phyloP scores from a whole-genome alignment of 352 stramenopile species.

The Globisporangium abappressorium region DNA sequence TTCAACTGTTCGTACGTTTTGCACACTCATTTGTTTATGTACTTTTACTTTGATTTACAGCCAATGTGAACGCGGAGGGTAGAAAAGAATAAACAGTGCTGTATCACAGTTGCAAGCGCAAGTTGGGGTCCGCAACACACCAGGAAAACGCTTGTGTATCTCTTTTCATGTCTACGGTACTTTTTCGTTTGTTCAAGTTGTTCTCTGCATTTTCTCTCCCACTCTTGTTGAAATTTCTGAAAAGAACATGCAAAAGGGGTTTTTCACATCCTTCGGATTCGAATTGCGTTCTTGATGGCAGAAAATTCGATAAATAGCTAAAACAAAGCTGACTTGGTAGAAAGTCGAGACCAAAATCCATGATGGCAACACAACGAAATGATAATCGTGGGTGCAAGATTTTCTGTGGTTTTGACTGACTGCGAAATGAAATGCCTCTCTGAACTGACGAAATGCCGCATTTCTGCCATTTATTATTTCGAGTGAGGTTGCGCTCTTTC shows the following conservation, averaged over 20 bases:
- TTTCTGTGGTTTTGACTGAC: not conserved
- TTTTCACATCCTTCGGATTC: not conserved
- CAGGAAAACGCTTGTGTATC: not conserved
- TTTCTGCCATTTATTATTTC: not conserved
- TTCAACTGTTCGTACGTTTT: no score
- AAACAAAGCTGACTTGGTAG: not conserved
- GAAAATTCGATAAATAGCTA: not conserved
- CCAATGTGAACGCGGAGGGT: no score
- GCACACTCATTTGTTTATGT: no score
- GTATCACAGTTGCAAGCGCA: no score
- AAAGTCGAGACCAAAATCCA: not conserved
- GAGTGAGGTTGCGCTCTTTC: not conserved
- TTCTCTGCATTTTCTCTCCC: conserved; percentile 2
- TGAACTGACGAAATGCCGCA: not conserved
- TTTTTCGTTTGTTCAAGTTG: not conserved
- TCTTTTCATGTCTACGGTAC: not conserved
- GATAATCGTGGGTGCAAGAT: not conserved
- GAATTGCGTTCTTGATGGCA: not conserved
- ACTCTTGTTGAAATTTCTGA: not conserved
- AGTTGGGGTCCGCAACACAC: not conserved
- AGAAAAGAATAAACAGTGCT: no score
- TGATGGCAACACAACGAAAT: not conserved
- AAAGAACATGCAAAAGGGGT: not conserved
- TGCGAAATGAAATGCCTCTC: not conserved
- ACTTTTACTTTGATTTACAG: no score